Evolutionary conservation across 23 red algal species (phyloP).

Genomic region (Cyanidium caldarium): DNA sequence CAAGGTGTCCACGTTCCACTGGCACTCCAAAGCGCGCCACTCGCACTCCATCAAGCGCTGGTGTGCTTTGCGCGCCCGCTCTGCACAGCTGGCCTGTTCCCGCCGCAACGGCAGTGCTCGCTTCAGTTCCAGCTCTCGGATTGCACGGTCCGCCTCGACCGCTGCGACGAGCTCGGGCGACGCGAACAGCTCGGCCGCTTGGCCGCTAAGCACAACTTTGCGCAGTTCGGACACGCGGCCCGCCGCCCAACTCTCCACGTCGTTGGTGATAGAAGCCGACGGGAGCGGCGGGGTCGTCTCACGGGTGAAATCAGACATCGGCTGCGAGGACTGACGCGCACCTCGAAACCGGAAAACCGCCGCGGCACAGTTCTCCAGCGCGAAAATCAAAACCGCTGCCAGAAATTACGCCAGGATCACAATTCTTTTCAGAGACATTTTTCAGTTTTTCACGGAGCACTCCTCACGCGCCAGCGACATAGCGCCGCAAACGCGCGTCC

Average conservation of each 20-base stretch:
- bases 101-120: neutral
- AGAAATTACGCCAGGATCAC: too few species aligned
- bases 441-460: too few species aligned
- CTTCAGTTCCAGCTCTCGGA: neutral
- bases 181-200: neutral
- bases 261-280: neutral
- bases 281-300: too few species aligned
- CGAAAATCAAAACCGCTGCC: too few species aligned
- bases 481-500: constrained; percentile 54
- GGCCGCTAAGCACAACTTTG: neutral
- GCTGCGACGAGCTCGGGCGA: neutral
- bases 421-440: too few species aligned
- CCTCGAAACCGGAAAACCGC: too few species aligned
- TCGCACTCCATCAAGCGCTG: neutral
- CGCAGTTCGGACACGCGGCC: neutral
- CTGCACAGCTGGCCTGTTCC: neutral
- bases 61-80: neutral
- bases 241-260: neutral
- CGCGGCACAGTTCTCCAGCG: too few species aligned
- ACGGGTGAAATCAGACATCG: too few species aligned
- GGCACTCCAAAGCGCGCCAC: neutral
- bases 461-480: too few species aligned
- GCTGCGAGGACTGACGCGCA: too few species aligned
- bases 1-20: neutral
- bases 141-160: neutral